A percentile compares a stretch with the other conserved stretches of the same genome.
These are phyloP conservation scores for Backusella australiensis DNA, from an alignment of 192 early-diverging fungal genomes.

Conservation along the genomic window DNA sequence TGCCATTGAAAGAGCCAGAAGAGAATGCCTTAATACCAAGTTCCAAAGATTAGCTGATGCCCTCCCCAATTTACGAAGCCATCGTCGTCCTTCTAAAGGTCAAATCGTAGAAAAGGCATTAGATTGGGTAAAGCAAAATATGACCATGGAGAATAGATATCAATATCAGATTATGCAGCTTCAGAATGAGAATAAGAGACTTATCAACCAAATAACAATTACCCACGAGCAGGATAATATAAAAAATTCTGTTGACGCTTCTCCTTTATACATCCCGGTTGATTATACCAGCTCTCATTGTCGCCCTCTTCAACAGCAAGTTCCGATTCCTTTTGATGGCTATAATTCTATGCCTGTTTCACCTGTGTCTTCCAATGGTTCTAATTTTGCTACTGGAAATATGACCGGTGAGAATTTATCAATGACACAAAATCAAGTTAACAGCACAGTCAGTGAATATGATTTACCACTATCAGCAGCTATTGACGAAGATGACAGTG, in stretches of 20 bases:
- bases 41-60: conserved; percentile 77
- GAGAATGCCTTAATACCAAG: conserved; percentile 72
- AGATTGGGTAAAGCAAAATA: conserved; percentile 45
- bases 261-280: background rate
- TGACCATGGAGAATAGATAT: conserved; percentile 6
- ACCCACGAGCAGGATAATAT: background rate
- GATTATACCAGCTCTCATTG: background rate
- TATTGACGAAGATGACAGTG: background rate
- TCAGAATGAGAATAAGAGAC: conserved; percentile 2
- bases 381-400: background rate
- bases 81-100: conserved; percentile 75
- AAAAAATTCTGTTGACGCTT: background rate
- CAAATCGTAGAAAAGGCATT: conserved; percentile 77
- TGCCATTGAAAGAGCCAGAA: conserved; percentile 72
- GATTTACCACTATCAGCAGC: background rate
- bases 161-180: conserved; percentile 17
- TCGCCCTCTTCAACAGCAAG: background rate
- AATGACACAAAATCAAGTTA: background rate
- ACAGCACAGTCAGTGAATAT: background rate
- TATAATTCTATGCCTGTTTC: background rate
- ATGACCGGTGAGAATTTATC: background rate
- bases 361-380: background rate
- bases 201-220: background rate
- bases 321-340: background rate
- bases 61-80: conserved; percentile 61